Base-by-base conservation (phyloP, 2,329 filamentous ascomycete genomes). In the Alternaria gansuensis region DNA sequence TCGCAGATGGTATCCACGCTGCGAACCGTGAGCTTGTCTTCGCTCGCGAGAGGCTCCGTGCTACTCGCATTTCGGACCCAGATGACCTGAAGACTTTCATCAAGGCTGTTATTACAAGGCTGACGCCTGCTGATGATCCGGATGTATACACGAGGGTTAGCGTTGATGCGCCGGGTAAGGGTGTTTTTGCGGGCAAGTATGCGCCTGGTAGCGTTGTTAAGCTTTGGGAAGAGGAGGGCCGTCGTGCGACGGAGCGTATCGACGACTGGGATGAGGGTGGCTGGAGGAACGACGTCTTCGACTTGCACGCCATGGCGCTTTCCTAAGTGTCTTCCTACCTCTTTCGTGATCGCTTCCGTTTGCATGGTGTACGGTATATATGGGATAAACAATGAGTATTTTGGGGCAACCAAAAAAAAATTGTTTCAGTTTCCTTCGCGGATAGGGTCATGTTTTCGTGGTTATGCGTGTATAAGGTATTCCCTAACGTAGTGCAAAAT, bases 211-310 rank as follows among this genome's bases (percentile, higher is more conserved):
- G 93, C 76, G 81, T 97, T 26, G 90, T 95, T 51, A 93, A 91
- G 79, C 78, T 96, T n/a, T 97, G 92, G 92, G 87, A 94, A 65
- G 89, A 93, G 64, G 90, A 96, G 78, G 92, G 87, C 0, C 79
- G 82, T 23, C 82, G 83, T 61, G 92, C 91, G 0, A 83, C 83
- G 21, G 90, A 96, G 76, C 84, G 87, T 39, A 86, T 96, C 36
- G 87, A 93, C 64, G 90, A 94, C 64, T 88, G 88, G 71, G 85
- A 88, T 54, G 81, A 81, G 45, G 87, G 84, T 14, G 90, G 90
- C 0, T 97, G 93, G 93, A 85, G 90, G 67, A 97, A 96, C 75
- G 88, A 87, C 44, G 88, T 96, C n/a, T 96, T 97, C 62, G 83
- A 88, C 66, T 72, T 84, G 36, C 78, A 81, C 55, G 73, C 78